Evolutionary conservation across 768 basidiomycete genomes (phyloP), one percentile per base, ranked within the genome.

Genomic region (Pisolithus microcarpus): DNA sequence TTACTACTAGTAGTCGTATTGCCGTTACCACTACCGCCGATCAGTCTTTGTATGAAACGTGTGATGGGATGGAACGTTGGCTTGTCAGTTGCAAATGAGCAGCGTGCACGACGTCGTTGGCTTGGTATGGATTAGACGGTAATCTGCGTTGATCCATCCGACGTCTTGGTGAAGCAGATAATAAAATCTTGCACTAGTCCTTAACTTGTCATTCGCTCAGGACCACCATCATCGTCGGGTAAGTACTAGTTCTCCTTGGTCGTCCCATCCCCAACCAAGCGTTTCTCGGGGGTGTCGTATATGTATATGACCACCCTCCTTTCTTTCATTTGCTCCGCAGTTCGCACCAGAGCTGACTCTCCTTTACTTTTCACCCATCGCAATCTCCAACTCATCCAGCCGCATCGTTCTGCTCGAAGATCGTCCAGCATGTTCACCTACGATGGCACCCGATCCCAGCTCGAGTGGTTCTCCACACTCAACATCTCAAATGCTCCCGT

Each of bases 391-490:
- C 13, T 24, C 43, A 30, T 16, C 15, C 43, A 46, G 53, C 53
- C 24, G 16, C 46, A 57, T 16, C 48, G 49, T n/a, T 44, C 49
- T 6, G 44, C 54, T 4, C 40, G 52, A 37, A 54, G 45, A 38
- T 54, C 52, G 7, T 40, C 56, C 49, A 52, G 9, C 48, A 82
- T 84, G 82, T 81, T 73, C 63, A 74, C 75, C 51, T 66, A 71
- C 56, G 78, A 81, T 57, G 77, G 77, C 43, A 78, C 83, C 63
- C 79, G 80, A 56, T 87, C 87, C 57, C 91, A 93, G 68, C 82
- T 97, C 68, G 87, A 92, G 70, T 98, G 95, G 95, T 84, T 85
- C 63, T 84, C 93, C 44, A 80, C 78, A 55, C 77, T 97, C 65
- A 84, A 76, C 70, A 84, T 91, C 43, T 72, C 81, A 49, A 78